Evolutionary conservation across 2,329 filamentous ascomycete genomes (phyloP).

Genomic region (Dactylellina haptotyla): DNA sequence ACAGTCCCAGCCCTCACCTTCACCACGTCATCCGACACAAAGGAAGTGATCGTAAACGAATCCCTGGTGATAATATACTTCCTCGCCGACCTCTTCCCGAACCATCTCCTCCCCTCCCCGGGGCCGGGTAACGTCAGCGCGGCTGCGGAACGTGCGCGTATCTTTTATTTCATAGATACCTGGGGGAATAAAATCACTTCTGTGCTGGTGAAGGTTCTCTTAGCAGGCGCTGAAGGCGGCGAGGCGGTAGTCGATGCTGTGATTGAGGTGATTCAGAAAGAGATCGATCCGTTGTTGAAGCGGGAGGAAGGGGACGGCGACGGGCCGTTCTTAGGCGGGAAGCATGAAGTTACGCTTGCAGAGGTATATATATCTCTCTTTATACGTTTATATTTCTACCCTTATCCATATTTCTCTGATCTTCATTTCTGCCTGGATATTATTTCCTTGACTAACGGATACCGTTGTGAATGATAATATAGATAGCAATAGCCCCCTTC

Average conservation of each 20-base stretch:
- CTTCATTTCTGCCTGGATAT: slow-evolving; percentile 4
- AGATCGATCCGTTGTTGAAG: slow-evolving; percentile 76
- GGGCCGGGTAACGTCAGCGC: slow-evolving; percentile 63
- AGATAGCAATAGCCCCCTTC: slow-evolving; percentile 74
- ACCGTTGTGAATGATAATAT: slow-evolving; percentile 56
- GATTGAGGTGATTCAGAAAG: slow-evolving; percentile 69
- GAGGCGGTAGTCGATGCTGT: slow-evolving; percentile 66
- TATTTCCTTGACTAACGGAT: slow-evolving; percentile 53
- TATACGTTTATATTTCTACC: slow-evolving; percentile 1
- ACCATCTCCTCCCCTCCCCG: slow-evolving; percentile 71
- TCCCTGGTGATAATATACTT: slow-evolving; percentile 65
- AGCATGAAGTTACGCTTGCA: slow-evolving; percentile 73
- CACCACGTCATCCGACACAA: slow-evolving; percentile 66
- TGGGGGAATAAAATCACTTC: slow-evolving; percentile 72
- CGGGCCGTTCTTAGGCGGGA: slow-evolving; percentile 73
- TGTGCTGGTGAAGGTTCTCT: slow-evolving; percentile 64
- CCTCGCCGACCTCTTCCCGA: slow-evolving; percentile 74
- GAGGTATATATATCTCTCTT: slow-evolving; percentile 68
- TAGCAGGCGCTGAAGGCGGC: slow-evolving; percentile 62
- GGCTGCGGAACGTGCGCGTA: slow-evolving; percentile 72
- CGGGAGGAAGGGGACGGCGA: slow-evolving; percentile 61
- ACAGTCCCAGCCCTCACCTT: slow-evolving; percentile 49
- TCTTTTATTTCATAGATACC: slow-evolving; percentile 77
- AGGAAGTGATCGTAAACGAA: slow-evolving; percentile 75
- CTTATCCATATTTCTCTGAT: slow-evolving; percentile 5